These are phyloP conservation scores for Zygoascus hellenicus DNA, from an alignment of 1,139 yeast genomes.

Conservation along the genomic window DNA sequence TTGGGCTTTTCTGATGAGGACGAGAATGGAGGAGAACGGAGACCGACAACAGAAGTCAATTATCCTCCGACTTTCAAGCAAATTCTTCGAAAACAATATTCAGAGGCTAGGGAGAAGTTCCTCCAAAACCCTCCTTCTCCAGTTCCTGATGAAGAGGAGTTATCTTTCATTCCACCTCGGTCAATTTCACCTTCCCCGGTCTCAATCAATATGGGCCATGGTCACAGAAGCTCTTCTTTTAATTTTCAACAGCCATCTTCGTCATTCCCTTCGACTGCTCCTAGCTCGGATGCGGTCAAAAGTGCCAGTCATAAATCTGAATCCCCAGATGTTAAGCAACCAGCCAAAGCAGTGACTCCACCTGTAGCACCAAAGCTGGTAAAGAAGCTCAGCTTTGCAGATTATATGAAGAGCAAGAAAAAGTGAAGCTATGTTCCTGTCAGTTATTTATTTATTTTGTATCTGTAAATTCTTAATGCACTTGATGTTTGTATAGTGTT, in stretches of 20 bases:
- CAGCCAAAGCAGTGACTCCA: conserved; percentile 21
- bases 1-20: conserved; percentile 1
- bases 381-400: conserved; percentile 78
- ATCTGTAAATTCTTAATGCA: background rate
- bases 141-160: conserved; percentile 1
- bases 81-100: conserved; percentile 14
- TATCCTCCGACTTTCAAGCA: conserved; percentile 12
- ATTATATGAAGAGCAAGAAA: conserved; percentile 62
- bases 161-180: conserved; percentile 3
- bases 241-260: background rate
- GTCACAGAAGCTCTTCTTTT: too few species aligned
- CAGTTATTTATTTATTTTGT: conserved; percentile 10
- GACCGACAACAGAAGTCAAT: background rate
- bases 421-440: conserved; percentile 7
- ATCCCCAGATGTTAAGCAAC: conserved; percentile 7
- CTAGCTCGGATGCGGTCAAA: background rate
- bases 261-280: background rate
- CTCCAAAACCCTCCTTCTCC: conserved; percentile 4
- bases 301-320: background rate
- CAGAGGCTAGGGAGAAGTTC: conserved; percentile 8
- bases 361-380: conserved; percentile 29
- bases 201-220: background rate
- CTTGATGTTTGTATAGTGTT: background rate
- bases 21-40: background rate
- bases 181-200: conserved; percentile 5